A percentile compares a stretch with the other conserved stretches of the same genome.
Conservation (phyloP, 371 early-diverging fungal genomes). For the Mortierella sp. region DNA sequence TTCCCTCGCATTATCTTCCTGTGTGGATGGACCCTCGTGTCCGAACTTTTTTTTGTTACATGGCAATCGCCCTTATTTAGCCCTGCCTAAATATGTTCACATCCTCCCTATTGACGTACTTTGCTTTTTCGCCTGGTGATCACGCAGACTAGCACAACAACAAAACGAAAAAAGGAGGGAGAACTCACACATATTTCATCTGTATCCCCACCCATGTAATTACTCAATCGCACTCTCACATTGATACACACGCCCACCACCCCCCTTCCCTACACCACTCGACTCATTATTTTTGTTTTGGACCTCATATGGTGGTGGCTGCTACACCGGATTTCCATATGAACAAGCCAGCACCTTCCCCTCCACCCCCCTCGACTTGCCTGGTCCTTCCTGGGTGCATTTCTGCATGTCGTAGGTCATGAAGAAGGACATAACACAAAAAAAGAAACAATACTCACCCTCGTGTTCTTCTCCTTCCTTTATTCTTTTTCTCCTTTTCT, state of each 20-base stretch:
- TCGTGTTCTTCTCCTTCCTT: neutral
- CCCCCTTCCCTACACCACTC: slow-evolving; percentile 19
- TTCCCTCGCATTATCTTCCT: neutral
- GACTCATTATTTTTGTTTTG: slow-evolving; percentile 8
- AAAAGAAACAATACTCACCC: neutral
- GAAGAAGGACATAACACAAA: neutral
- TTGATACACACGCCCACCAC: too few relatives aligned
- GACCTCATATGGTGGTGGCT: neutral
- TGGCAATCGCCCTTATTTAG: neutral
- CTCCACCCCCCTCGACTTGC: slow-evolving; percentile 4
- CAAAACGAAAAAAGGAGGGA: neutral
- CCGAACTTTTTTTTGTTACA: neutral
- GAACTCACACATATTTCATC: neutral
- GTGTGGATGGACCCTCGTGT: slow-evolving; percentile 13
- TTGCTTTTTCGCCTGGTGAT: slow-evolving; percentile 2
- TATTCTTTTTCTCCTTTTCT: too few relatives aligned
- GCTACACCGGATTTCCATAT: slow-evolving; percentile 39
- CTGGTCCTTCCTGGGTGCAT: neutral
- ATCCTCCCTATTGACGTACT: neutral
- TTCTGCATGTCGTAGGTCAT: neutral
- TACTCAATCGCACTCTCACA: neutral
- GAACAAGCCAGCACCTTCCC: slow-evolving; percentile 14
- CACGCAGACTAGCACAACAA: slow-evolving; percentile 1
- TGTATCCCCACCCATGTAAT: neutral
- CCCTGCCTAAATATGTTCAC: neutral